A percentile compares a stretch with the other conserved stretches of the same genome.
Conservation (phyloP, 2,329 filamentous ascomycete species). For the Botrytis tulipae region DNA sequence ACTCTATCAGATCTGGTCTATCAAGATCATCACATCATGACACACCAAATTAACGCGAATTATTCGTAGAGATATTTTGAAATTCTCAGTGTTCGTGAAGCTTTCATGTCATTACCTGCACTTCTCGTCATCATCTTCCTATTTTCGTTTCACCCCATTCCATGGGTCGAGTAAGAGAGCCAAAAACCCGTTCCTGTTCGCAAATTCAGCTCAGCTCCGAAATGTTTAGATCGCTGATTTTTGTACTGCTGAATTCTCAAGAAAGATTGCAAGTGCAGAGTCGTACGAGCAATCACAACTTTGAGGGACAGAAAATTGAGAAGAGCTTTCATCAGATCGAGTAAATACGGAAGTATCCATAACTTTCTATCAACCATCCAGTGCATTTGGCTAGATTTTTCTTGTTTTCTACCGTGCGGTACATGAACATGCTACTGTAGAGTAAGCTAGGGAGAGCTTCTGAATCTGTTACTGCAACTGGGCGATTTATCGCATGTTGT, state of each 20-base stretch:
- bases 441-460: background rate
- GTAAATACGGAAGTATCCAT: background rate
- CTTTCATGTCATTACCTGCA: background rate
- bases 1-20: background rate
- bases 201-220: background rate
- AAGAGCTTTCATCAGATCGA: background rate
- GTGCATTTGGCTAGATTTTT: background rate
- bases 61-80: accelerated
- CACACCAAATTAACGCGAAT: background rate
- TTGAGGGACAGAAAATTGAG: background rate
- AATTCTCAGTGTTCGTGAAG: too few species aligned
- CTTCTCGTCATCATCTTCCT: background rate
- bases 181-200: background rate
- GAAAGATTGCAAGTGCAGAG: background rate
- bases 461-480: background rate
- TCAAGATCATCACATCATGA: background rate
- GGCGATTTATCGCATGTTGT: background rate
- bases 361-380: background rate
- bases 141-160: background rate
- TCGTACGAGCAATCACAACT: background rate
- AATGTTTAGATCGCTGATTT: background rate
- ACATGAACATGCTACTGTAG: background rate
- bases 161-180: background rate
- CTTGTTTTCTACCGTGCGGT: background rate
- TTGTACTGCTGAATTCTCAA: background rate